Conservation (phyloP, 2,329 filamentous ascomycete genomes). For the Botrytis galanthina region DNA sequence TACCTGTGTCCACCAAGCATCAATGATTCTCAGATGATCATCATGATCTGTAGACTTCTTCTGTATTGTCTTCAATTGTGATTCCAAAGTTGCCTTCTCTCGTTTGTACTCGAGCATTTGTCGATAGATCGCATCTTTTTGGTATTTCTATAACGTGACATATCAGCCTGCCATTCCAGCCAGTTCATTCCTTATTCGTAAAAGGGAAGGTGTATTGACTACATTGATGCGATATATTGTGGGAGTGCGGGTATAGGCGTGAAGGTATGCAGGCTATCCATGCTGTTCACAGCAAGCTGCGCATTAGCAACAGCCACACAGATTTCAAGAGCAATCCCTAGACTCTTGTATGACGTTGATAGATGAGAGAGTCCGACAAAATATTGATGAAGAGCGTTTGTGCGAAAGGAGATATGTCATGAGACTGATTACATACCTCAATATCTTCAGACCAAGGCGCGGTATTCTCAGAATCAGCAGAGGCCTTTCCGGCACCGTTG, state of each 20-base stretch:
- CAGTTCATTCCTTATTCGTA: conserved; percentile 38
- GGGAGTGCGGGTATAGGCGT: conserved; percentile 29
- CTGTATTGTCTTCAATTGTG: conserved; percentile 74
- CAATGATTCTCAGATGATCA: conserved; percentile 85
- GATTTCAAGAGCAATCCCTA: conserved; percentile 29
- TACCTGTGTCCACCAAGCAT: conserved; percentile 94
- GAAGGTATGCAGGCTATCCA: conserved; percentile 41
- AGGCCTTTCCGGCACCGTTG: conserved; percentile 71
- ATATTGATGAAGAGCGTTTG: conserved; percentile 22
- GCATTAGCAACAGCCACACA: conserved; percentile 44
- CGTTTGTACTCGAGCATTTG: conserved; percentile 99
- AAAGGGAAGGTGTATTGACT: conserved; percentile 21
- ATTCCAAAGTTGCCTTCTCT: conserved; percentile 78
- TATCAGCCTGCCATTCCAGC: conserved; percentile 41
- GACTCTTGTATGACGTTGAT: conserved; percentile 27
- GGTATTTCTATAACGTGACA: conserved; percentile 63
- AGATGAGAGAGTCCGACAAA: conserved; percentile 19
- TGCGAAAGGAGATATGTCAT: conserved; percentile 17
- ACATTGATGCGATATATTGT: conserved; percentile 24
- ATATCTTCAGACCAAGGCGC: conserved; percentile 70
- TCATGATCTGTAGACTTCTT: conserved; percentile 81
- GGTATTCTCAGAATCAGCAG: conserved; percentile 57
- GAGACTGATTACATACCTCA: conserved; percentile 58
- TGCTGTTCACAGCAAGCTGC: conserved; percentile 46
- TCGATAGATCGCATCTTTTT: conserved; percentile 94